Base-by-base conservation (phyloP, 2,329 filamentous ascomycete genomes). In the Chaetomiaceae sp. region DNA sequence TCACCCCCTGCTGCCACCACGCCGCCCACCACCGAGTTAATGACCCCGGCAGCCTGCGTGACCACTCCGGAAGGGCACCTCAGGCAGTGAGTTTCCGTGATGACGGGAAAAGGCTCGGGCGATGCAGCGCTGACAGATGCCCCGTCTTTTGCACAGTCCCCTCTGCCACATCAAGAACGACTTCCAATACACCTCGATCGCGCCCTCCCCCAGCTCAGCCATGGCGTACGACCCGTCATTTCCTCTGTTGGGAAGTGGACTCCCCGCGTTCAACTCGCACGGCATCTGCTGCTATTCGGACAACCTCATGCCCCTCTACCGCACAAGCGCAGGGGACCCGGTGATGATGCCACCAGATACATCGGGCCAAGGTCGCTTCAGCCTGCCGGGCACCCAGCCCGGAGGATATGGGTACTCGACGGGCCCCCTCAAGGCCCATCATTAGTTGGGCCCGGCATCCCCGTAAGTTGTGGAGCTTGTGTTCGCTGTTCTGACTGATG, bases 1-100 rank as follows among this genome's bases (percentile, higher is more conserved):
- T 52, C 53, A 18, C 47, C 52, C 2, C n/a, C 17, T n/a, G 38
- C 24, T 15, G 17, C 47, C 20, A 45, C n/a, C 42, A 14, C 15
- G 42, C n/a, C n/a, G n/a, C n/a, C n/a, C n/a, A n/a, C n/a, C 15
- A 19, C 10, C 20, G 45, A 44, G 18, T 20, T 45, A 27, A 36
- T 42, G 3, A 17, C 19, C n/a, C 24, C 39, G 15, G 35, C 18
- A 1, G 9, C 42, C 2, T 36, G 42, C 30, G 29, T 26, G 4
- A 6, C 35, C 12, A 17, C 30, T 12, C 30, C 42, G 8, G 14
- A 4, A 9, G 19, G 20, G 24, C 30, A n/a, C 15, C 38, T 35
- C 20, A 32, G 39, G 20, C 39, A 36, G 50, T 49, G 41, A 39
- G 47, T 35, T 39, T 22, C 12, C 17, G 9, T 9, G 35, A 18